Percentiles rank a stretch among this genome's conserved stretches.
Conservation (phyloP, 23 red algal genomes). For the Agarophyton chilense region DNA sequence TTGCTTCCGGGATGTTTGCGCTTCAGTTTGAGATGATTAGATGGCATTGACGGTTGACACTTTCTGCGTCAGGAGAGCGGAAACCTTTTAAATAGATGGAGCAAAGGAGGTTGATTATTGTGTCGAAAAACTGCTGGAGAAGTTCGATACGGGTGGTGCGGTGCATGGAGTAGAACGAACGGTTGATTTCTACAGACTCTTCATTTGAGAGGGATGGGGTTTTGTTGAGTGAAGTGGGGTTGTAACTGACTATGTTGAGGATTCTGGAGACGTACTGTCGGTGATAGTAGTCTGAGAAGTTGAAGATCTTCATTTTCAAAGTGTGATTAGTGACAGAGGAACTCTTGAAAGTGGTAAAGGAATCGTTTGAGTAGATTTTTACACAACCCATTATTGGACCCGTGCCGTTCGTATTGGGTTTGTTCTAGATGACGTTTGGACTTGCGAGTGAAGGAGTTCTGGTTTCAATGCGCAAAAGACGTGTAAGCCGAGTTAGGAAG, state of each 20-base stretch:
- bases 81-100: neutral
- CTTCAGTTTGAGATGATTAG: neutral
- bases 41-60: neutral
- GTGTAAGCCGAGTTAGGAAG: neutral
- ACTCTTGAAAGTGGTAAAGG: neutral
- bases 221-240: neutral
- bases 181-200: too few relatives aligned
- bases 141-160: neutral
- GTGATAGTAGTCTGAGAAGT: neutral
- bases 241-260: neutral
- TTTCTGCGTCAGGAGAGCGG: neutral
- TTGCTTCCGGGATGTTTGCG: conserved; percentile 11
- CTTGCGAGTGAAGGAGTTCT: neutral
- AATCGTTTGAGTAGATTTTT: neutral
- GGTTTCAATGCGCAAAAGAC: neutral
- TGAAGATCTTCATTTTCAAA: neutral
- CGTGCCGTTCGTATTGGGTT: too few relatives aligned
- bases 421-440: neutral
- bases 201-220: too few relatives aligned
- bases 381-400: neutral
- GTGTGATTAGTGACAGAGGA: neutral
- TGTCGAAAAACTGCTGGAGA: neutral
- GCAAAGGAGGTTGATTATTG: neutral
- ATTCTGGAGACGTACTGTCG: neutral
- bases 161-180: too few relatives aligned